Conservation (phyloP, 2,329 filamentous ascomycete species). For the Fusarium sp. region DNA sequence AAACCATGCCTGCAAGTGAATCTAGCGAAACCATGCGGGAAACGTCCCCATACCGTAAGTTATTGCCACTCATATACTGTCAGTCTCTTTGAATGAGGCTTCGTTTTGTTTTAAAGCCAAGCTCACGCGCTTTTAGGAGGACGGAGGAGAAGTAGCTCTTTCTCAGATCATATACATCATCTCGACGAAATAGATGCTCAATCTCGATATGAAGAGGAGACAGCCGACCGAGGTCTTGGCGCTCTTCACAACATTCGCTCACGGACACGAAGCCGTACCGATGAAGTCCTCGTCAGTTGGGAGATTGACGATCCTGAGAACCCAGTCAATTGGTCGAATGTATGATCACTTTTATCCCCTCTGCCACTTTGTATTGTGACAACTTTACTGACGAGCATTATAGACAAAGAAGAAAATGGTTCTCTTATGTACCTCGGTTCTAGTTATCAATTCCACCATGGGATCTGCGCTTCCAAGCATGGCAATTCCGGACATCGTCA, state of each 20-base stretch:
- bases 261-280: conserved; percentile 51
- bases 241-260: conserved; percentile 54
- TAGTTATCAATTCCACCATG: conserved; percentile 77
- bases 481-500: conserved; percentile 68
- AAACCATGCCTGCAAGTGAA: conserved; percentile 45
- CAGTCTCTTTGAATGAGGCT: neutral
- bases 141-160: conserved; percentile 44
- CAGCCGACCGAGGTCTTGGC: conserved; percentile 53
- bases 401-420: conserved; percentile 68
- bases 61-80: neutral
- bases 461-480: conserved; percentile 74
- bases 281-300: conserved; percentile 60
- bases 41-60: conserved; percentile 48
- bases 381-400: neutral
- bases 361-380: neutral
- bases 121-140: conserved; percentile 46
- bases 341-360: conserved; percentile 40
- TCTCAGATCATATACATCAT: conserved; percentile 44
- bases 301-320: conserved; percentile 64
- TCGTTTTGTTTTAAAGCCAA: neutral
- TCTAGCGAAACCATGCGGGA: conserved; percentile 49
- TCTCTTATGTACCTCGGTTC: conserved; percentile 66
- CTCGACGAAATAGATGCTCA: conserved; percentile 58
- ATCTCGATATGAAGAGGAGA: conserved; percentile 58
- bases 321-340: conserved; percentile 65